Percentiles rank a stretch among this genome's conserved stretches.
Evolutionary conservation across 2,329 filamentous ascomycete species (phyloP).

Genomic region (Scolecobasidium constrictum): DNA sequence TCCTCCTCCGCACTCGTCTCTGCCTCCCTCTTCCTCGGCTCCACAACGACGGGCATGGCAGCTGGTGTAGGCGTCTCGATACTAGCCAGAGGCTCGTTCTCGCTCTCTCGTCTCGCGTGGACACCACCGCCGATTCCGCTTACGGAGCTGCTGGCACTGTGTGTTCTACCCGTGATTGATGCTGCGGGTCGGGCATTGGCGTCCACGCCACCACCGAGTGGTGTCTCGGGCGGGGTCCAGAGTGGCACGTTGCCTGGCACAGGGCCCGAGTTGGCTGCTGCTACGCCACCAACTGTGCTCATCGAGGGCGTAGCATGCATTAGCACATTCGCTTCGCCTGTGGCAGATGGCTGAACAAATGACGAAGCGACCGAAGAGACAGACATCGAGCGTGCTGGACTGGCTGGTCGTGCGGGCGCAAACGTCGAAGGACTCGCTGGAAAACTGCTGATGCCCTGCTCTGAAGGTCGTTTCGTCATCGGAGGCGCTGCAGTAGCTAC

Average conservation of each 20-base stretch:
- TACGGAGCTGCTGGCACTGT: slow-evolving; percentile 45
- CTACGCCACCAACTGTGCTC: slow-evolving; percentile 65
- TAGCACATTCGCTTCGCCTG: slow-evolving; percentile 41
- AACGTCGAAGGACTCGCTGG: slow-evolving; percentile 49
- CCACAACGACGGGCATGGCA: slow-evolving; percentile 16
- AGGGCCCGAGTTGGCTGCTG: slow-evolving; percentile 57
- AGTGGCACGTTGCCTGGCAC: slow-evolving; percentile 49
- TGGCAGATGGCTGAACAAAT: slow-evolving; percentile 20
- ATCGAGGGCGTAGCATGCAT: slow-evolving; percentile 73
- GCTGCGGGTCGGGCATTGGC: slow-evolving; percentile 15
- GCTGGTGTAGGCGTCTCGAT: no score
- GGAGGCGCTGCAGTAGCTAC: slow-evolving; percentile 52
- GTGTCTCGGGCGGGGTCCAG: slow-evolving; percentile 85
- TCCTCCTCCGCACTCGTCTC: slow-evolving; percentile 21
- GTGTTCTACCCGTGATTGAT: slow-evolving; percentile 24
- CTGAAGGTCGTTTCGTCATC: slow-evolving; percentile 28
- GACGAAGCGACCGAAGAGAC: slow-evolving; percentile 61
- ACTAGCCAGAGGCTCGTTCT: slow-evolving; percentile 20
- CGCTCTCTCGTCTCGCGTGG: slow-evolving; percentile 11
- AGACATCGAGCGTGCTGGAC: slow-evolving; percentile 77
- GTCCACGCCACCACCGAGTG: slow-evolving; percentile 23
- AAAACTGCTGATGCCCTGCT: slow-evolving; percentile 28
- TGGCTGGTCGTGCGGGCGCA: slow-evolving; percentile 51
- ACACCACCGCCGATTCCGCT: slow-evolving; percentile 35
- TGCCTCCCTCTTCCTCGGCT: slow-evolving; percentile 14